Evolutionary conservation across 176 grass and related monocot genomes (phyloP), one percentile per base, ranked within the genome.

Genomic region (Echinochloa phyllopogon): DNA sequence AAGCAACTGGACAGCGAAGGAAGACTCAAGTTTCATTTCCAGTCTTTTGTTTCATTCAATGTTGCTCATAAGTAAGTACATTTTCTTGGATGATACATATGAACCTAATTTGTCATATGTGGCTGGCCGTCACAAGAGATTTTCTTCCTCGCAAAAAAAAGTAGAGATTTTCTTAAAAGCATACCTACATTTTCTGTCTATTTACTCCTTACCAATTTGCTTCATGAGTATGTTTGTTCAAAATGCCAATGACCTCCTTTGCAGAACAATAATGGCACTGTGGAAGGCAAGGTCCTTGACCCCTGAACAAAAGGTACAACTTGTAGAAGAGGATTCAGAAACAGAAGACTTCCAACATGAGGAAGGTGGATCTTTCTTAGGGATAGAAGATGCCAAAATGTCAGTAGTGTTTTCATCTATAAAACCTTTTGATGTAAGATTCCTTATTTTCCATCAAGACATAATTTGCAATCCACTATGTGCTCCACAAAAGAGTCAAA

Each of bases 251-350:
- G 43, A 4, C 45, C 78, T 90, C n/a, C 65, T 57, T 82, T 83
- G 50, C 78, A 98, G 96, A 87, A 98, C 96, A 80, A 95, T 98
- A 69, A 89, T 94, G 91, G 93, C 91, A 40, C 83, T 98, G 33
- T 98, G 96, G 96, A 98, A 87, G 74, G 85, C 93, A 7, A 90
- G 89, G 67, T 88, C 93, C 36, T 85, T 98, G 80, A 98, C 72
- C 51, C 91, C 96, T 61, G 96, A 98, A 85, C 91, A 98, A 80
- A 98, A 95, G 70, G 63, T 95, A 83, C 87, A 89, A 69, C 75
- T 98, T 64, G 89, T 92, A 48, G 96, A 98, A 84, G 96, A 98
- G 75, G 96, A 94, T 84, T 98, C 93, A 62, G 96, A 90, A 73
- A 79, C 43, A 15, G 83, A 90, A 81, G 87, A 83, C 29, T 56